Evolutionary conservation across 345 rosid genomes (phyloP).

Genomic region (Mercurialis annua): DNA sequence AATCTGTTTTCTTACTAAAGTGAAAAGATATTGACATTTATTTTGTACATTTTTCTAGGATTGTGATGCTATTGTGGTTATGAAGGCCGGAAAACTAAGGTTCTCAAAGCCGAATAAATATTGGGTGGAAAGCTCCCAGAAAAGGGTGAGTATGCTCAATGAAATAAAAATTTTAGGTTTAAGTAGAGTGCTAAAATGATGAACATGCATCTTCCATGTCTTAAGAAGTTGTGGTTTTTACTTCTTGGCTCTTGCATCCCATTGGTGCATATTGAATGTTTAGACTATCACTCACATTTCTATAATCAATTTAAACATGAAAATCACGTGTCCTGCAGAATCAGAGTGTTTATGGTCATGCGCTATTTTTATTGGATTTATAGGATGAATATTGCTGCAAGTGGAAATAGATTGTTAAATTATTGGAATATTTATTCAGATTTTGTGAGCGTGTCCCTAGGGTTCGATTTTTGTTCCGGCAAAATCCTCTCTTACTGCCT

Average conservation of each 20-base stretch:
- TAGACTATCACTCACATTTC: not conserved
- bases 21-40: not conserved
- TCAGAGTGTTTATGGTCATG: not conserved
- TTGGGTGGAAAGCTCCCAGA: slow-evolving; percentile 79
- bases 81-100: slow-evolving; percentile 69
- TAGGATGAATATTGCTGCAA: no score
- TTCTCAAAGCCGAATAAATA: slow-evolving; percentile 71
- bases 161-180: not conserved
- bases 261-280: not conserved
- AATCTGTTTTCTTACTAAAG: not conserved
- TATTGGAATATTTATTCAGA: not conserved
- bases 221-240: not conserved
- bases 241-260: not conserved
- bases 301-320: not conserved
- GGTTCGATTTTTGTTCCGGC: not conserved
- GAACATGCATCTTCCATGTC: not conserved
- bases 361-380: not conserved
- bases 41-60: slow-evolving; percentile 42
- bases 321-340: not conserved
- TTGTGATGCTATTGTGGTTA: slow-evolving; percentile 57
- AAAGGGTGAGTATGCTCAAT: slow-evolving; percentile 50
- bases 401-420: not conserved
- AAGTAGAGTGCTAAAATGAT: not conserved
- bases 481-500: not conserved
- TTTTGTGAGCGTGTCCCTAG: not conserved